Evolutionary conservation across 768 basidiomycete species (phyloP).

Genomic region (Xerocomus brunneocitrinus): DNA sequence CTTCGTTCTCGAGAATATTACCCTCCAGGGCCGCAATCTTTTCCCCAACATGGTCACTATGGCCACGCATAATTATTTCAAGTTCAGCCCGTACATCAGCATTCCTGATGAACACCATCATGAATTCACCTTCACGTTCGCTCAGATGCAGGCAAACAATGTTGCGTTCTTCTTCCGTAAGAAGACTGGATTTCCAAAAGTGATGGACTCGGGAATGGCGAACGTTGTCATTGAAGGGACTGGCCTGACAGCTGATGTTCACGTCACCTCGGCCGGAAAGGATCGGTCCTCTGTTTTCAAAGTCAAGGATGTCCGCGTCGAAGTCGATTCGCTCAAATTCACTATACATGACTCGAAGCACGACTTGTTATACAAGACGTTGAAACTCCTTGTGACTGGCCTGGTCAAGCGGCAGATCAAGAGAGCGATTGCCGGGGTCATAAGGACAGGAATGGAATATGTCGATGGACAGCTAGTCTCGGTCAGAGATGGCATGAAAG

Average conservation of each 20-base stretch:
- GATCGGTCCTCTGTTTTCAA: conserved; percentile 70
- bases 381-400: conserved; percentile 73
- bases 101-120: conserved; percentile 61
- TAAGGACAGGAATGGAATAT: conserved; percentile 80
- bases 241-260: conserved; percentile 69
- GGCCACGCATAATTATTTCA: conserved; percentile 77
- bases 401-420: conserved; percentile 74
- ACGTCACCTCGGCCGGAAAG: conserved; percentile 55
- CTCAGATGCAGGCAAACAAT: conserved; percentile 90
- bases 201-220: conserved; percentile 78
- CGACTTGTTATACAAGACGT: conserved; percentile 80
- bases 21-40: conserved; percentile 81
- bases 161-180: conserved; percentile 88
- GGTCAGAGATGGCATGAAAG: conserved; percentile 77
- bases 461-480: conserved; percentile 84
- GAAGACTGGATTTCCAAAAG: conserved; percentile 78
- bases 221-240: conserved; percentile 82
- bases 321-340: conserved; percentile 86
- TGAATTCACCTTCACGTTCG: conserved; percentile 67
- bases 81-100: conserved; percentile 72
- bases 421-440: conserved; percentile 57
- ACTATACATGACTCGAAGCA: conserved; percentile 90
- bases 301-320: conserved; percentile 67
- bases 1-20: conserved; percentile 90
- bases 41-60: conserved; percentile 75